Evolutionary conservation across 352 stramenopile species (phyloP).

Genomic region (Pythium apleroticum): DNA sequence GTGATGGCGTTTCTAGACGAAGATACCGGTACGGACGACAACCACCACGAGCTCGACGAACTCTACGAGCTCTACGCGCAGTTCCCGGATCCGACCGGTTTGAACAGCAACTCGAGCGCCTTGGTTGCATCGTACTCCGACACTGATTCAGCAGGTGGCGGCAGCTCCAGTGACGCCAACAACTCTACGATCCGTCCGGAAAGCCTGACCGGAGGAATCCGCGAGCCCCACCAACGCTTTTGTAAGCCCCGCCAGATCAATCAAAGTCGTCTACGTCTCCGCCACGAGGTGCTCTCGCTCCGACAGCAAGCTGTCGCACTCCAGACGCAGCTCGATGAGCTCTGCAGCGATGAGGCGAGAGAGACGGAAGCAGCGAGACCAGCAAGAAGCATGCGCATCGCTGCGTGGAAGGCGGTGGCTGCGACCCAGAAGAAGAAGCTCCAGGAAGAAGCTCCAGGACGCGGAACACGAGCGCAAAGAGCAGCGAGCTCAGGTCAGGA

Average conservation of each 20-base stretch:
- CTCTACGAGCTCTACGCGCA: no score
- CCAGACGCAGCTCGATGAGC: slow-evolving; percentile 23
- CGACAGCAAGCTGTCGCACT: slow-evolving; percentile 24
- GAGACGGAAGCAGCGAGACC: slow-evolving; percentile 1
- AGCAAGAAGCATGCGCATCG: not conserved
- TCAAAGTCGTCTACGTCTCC: slow-evolving; percentile 31
- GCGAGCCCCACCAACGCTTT: no score
- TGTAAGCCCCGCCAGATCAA: slow-evolving; percentile 3
- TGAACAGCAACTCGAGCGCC: no score
- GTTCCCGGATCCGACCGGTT: no score
- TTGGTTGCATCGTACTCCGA: no score
- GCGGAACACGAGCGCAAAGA: slow-evolving; percentile 7
- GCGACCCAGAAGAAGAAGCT: slow-evolving; percentile 9
- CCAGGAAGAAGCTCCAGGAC: not conserved
- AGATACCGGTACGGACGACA: no score
- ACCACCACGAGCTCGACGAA: no score
- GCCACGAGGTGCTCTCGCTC: slow-evolving; percentile 32
- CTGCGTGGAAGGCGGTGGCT: slow-evolving; percentile 6
- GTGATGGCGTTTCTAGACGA: no score
- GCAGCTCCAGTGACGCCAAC: no score
- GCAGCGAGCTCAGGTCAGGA: slow-evolving; percentile 1
- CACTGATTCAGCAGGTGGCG: no score
- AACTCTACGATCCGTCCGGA: no score
- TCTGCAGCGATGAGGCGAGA: slow-evolving; percentile 14
- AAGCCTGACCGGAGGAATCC: no score